Percentiles rank a stretch among this genome's conserved stretches.
Evolutionary conservation across 371 early-diverging fungal genomes (phyloP).

Genomic region (Mortierella sp.): DNA sequence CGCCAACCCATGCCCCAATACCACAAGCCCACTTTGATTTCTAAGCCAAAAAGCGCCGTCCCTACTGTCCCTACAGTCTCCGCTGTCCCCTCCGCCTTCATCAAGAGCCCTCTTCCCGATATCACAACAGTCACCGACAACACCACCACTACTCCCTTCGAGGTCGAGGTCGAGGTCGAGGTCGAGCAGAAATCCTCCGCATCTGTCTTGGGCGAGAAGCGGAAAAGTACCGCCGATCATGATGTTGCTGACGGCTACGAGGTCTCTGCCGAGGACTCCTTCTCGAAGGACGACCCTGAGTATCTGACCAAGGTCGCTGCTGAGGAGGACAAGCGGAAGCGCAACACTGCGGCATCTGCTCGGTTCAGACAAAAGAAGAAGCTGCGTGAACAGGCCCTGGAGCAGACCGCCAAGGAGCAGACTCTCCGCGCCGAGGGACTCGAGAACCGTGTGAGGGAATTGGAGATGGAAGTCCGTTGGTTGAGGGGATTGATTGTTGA

Average conservation of each 20-base stretch:
- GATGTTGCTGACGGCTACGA: constrained; percentile 1
- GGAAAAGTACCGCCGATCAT: neutral
- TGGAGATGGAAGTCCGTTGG: constrained; percentile 94
- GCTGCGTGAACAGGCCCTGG: constrained; percentile 87
- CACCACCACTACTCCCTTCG: neutral
- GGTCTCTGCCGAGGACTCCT: constrained; percentile 20
- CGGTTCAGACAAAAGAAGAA: constrained; percentile 96
- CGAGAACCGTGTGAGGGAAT: constrained; percentile 80
- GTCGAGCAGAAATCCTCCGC: neutral
- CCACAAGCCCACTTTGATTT: constrained; percentile 11
- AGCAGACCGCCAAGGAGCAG: constrained; percentile 86
- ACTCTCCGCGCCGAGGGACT: constrained; percentile 77
- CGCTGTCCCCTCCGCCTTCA: neutral
- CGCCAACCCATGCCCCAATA: constrained; percentile 42
- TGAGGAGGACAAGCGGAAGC: constrained; percentile 87
- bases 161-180: neutral
- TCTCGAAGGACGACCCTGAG: constrained; percentile 28
- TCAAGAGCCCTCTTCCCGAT: neutral
- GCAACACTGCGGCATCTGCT: constrained; percentile 96
- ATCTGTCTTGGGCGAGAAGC: neutral
- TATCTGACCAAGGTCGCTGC: constrained; percentile 29
- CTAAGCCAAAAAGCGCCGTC: constrained; percentile 14
- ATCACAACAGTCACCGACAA: neutral
- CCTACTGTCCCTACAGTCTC: constrained; percentile 3
- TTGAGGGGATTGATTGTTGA: constrained; percentile 88